Conservation (phyloP, 1,284 basidiomycete genomes). For the Pseudozyma thailandica region DNA sequence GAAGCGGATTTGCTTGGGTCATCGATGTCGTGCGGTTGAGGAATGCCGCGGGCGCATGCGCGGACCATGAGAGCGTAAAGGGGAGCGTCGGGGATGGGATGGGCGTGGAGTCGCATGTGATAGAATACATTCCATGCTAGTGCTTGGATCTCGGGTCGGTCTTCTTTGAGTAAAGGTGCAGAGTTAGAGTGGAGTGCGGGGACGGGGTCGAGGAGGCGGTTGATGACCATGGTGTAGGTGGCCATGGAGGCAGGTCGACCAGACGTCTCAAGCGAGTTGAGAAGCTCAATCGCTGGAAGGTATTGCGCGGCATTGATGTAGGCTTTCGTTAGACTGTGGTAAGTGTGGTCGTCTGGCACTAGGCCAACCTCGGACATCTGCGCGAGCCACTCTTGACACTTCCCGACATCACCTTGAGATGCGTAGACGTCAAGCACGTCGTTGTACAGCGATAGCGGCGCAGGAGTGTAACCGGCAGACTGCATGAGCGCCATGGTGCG, state of each 20-base stretch:
- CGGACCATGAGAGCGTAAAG: slow-evolving; percentile 89
- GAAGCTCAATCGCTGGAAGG: slow-evolving; percentile 41
- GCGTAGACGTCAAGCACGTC: slow-evolving; percentile 73
- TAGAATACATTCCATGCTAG: slow-evolving; percentile 84
- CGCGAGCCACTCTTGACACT: slow-evolving; percentile 37
- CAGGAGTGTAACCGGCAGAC: slow-evolving; percentile 21
- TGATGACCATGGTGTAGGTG: slow-evolving; percentile 60
- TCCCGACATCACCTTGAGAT: slow-evolving; percentile 70
- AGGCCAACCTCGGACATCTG: slow-evolving; percentile 35
- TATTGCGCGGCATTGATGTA: slow-evolving; percentile 37
- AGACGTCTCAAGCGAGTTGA: slow-evolving; percentile 45
- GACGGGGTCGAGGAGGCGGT: slow-evolving; percentile 39
- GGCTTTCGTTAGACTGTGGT: slow-evolving; percentile 59
- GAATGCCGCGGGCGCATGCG: slow-evolving; percentile 77
- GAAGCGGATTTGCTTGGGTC: slow-evolving; percentile 9
- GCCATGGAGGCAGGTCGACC: slow-evolving; percentile 56
- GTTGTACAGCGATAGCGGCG: slow-evolving; percentile 58
- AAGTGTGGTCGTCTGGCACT: slow-evolving; percentile 39
- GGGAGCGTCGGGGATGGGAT: slow-evolving; percentile 79
- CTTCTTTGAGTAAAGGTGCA: slow-evolving; percentile 14
- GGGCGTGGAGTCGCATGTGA: slow-evolving; percentile 94
- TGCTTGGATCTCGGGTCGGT: slow-evolving; percentile 37
- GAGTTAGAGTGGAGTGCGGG: neutral
- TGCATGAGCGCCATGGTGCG: slow-evolving; percentile 44
- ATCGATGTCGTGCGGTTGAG: slow-evolving; percentile 68